A percentile compares a stretch with the other conserved stretches of the same genome.
These are phyloP conservation scores for Chlorella ohadii DNA, from an alignment of 139 green algal species.

Conservation along the genomic window DNA sequence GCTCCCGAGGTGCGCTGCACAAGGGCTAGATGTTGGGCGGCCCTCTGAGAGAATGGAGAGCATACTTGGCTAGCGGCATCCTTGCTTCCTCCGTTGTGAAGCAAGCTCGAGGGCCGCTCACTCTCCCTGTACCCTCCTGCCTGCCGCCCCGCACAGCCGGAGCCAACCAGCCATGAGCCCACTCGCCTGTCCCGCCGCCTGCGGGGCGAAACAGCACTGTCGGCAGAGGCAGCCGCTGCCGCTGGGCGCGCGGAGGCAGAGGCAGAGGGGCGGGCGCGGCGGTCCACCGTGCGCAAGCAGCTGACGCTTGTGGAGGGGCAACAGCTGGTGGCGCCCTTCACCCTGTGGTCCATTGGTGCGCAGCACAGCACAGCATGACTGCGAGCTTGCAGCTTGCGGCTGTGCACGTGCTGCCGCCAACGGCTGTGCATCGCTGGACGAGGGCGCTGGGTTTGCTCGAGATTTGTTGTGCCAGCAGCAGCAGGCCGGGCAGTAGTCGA, in stretches of 20 bases:
- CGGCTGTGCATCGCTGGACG: no score
- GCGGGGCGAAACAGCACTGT: neutral
- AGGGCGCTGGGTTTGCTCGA: no score
- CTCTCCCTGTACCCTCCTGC: no score
- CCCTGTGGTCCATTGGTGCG: conserved; percentile 44
- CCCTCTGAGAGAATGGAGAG: no score
- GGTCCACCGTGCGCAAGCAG: conserved; percentile 14
- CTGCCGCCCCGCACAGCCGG: neutral
- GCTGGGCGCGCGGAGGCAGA: conserved; percentile 9
- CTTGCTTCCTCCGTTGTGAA: no score
- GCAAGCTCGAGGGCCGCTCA: no score
- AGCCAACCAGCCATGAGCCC: neutral
- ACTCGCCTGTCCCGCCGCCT: conserved; percentile 21
- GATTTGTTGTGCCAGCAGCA: no score
- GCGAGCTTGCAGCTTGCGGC: neutral
- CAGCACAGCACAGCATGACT: neutral
- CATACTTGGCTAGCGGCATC: no score
- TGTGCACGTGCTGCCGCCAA: neutral
- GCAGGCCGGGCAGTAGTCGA: no score
- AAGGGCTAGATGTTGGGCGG: no score
- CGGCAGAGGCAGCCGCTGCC: neutral
- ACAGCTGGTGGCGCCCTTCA: conserved; percentile 45
- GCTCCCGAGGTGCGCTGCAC: no score
- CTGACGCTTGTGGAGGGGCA: conserved; percentile 2
- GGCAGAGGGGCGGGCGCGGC: neutral